Percentiles rank a stretch among this genome's conserved stretches.
These are phyloP conservation scores for Hebeloma cylindrosporum DNA, from an alignment of 768 basidiomycete genomes.

Conservation along the genomic window DNA sequence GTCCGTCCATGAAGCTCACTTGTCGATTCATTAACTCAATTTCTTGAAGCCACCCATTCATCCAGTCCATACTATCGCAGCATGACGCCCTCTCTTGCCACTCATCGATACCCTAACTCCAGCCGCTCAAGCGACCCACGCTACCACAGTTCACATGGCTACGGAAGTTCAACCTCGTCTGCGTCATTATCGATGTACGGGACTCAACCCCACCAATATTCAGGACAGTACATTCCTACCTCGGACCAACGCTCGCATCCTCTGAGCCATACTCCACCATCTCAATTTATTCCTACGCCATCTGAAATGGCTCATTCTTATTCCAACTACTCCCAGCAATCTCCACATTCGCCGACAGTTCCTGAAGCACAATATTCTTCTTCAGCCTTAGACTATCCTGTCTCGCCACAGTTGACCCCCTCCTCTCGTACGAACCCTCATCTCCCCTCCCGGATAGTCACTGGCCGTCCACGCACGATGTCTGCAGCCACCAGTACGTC, in stretches of 20 bases:
- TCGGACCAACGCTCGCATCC: conserved; percentile 21
- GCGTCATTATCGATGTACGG: conserved; percentile 19
- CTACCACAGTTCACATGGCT: conserved; percentile 23
- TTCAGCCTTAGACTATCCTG: conserved; percentile 29
- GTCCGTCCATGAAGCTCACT: conserved; percentile 1
- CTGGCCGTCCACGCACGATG: conserved; percentile 40
- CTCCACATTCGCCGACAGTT: conserved; percentile 22
- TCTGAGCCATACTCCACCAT: conserved; percentile 16
- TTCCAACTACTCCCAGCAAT: conserved; percentile 27
- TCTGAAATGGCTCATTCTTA: conserved; percentile 35
- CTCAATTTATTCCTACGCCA: conserved; percentile 35
- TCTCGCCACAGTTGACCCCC: conserved; percentile 29
- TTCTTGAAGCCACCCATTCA: conserved; percentile 14
- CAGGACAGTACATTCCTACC: conserved; percentile 21
- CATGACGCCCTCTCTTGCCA: conserved; percentile 35
- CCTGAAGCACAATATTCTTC: conserved; percentile 22
- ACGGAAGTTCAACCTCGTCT: conserved; percentile 22
- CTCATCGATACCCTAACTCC: conserved; percentile 30
- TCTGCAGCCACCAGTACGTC: conserved; percentile 33
- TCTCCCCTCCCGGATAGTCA: conserved; percentile 39
- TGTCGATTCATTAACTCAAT: conserved; percentile 5
- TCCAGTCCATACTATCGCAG: conserved; percentile 36
- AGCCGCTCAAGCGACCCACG: conserved; percentile 23
- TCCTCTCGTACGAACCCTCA: conserved; percentile 31
- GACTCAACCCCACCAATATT: conserved; percentile 19